Conservation (phyloP, 2,329 filamentous ascomycete genomes). For the Botrytis cinerea region DNA sequence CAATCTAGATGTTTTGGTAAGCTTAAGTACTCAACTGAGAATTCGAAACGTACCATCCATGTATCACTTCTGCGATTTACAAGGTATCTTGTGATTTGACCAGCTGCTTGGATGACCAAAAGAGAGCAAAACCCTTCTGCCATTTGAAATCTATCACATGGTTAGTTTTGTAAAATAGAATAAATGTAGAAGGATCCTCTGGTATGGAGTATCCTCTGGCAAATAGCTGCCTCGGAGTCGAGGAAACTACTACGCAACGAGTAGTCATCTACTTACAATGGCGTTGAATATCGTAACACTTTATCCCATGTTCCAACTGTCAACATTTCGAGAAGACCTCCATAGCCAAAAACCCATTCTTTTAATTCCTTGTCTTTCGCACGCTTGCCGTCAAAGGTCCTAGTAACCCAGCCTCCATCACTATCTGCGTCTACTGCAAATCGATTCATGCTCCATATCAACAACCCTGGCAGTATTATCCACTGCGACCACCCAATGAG, state of each 20-base stretch:
- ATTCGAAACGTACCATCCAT: conserved; percentile 74
- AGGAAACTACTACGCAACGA: not conserved
- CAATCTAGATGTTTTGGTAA: conserved; percentile 60
- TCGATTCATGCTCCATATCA: conserved; percentile 94
- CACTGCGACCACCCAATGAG: conserved; percentile 78
- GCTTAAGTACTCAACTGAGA: conserved; percentile 10
- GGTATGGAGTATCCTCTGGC: not conserved
- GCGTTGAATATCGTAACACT: conserved; percentile 83
- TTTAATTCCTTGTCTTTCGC: conserved; percentile 65
- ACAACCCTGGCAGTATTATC: conserved; percentile 78
- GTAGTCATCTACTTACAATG: conserved; percentile 51
- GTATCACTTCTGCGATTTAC: conserved; percentile 92
- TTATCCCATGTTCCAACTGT: conserved; percentile 89
- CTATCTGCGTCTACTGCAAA: conserved; percentile 87
- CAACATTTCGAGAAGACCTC: conserved; percentile 76
- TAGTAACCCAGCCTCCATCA: conserved; percentile 75
- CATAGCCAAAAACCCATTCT: conserved; percentile 86
- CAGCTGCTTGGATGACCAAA: conserved; percentile 90
- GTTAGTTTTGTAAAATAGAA: conserved; percentile 12
- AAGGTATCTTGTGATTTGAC: conserved; percentile 91
- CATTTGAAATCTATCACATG: conserved; percentile 67
- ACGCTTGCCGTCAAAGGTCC: conserved; percentile 70
- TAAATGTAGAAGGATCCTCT: not conserved
- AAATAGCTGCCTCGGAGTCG: no score
- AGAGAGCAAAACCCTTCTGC: conserved; percentile 96